Evolutionary conservation across 1,139 yeast species (phyloP).

Genomic region (Geotrichum candidum): DNA sequence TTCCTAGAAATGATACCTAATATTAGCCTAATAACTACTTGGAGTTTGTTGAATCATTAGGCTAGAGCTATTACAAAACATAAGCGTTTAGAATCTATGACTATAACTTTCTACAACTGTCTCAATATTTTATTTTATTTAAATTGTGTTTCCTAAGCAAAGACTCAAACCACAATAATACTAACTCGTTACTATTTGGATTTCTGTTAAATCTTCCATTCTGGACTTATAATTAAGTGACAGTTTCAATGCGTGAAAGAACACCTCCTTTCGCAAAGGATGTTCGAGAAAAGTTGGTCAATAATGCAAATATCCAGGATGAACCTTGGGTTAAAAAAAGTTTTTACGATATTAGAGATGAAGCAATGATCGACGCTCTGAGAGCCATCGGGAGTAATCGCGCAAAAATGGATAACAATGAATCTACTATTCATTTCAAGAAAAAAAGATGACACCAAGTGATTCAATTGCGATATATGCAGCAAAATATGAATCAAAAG

Average conservation of each 20-base stretch:
- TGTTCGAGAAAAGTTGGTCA: neutral
- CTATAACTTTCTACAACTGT: neutral
- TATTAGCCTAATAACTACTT: neutral
- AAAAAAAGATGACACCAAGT: too few species aligned
- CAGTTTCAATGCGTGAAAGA: too few species aligned
- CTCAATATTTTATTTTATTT: neutral
- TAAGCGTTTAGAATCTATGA: neutral
- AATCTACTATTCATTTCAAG: neutral
- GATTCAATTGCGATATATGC: too few species aligned
- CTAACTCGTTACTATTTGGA: neutral
- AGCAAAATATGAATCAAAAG: too few species aligned
- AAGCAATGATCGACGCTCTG: neutral
- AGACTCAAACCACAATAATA: neutral
- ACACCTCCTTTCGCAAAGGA: neutral
- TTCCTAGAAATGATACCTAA: neutral
- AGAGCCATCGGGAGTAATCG: neutral
- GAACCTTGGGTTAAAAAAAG: neutral
- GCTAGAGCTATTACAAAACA: too few species aligned
- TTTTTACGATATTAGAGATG: neutral
- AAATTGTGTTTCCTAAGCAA: neutral
- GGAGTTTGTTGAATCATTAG: neutral
- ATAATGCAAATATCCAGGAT: neutral
- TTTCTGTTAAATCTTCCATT: neutral
- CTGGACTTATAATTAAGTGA: neutral
- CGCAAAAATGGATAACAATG: neutral